Percentiles rank a stretch among this genome's conserved stretches.
phyloP scores from a whole-genome alignment of 768 basidiomycete species.

The Boletus sensibilis region DNA sequence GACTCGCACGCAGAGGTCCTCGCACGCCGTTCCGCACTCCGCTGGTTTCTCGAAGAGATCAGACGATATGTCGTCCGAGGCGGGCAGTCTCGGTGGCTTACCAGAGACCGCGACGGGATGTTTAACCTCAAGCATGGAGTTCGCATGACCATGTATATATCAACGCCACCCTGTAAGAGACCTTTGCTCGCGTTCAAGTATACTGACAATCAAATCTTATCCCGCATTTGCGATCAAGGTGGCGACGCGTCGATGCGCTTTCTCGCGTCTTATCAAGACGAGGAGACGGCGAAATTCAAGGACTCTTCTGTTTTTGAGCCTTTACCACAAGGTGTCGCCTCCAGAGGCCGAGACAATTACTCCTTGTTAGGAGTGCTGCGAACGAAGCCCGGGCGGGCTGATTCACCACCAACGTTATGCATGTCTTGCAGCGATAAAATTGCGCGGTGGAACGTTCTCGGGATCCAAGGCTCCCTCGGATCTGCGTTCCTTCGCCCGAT shows the following conservation, averaged over 20 bases:
- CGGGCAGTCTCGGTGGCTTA: constrained; percentile 53
- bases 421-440: constrained; percentile 98
- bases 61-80: constrained; percentile 12
- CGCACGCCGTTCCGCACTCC: constrained; percentile 73
- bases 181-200: constrained; percentile 48
- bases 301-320: constrained; percentile 39
- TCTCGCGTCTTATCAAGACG: constrained; percentile 73
- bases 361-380: constrained; percentile 71
- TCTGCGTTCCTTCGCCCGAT: constrained; percentile 55
- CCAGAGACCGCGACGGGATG: constrained; percentile 33
- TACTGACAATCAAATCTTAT: constrained; percentile 2
- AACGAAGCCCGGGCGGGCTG: constrained; percentile 92
- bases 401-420: constrained; percentile 76
- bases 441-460: constrained; percentile 79
- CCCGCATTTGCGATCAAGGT: constrained; percentile 47
- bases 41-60: constrained; percentile 81
- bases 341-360: constrained; percentile 83
- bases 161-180: constrained; percentile 56
- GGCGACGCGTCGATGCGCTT: constrained; percentile 87
- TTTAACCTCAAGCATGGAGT: constrained; percentile 49
- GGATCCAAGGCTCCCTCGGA: constrained; percentile 81
- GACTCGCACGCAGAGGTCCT: constrained; percentile 92
- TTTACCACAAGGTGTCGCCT: constrained; percentile 39
- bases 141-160: constrained; percentile 71
- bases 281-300: constrained; percentile 69